These are phyloP conservation scores for Sporobolus alterniflorus DNA, from an alignment of 202 grass and related monocot species.

Conservation along the genomic window DNA sequence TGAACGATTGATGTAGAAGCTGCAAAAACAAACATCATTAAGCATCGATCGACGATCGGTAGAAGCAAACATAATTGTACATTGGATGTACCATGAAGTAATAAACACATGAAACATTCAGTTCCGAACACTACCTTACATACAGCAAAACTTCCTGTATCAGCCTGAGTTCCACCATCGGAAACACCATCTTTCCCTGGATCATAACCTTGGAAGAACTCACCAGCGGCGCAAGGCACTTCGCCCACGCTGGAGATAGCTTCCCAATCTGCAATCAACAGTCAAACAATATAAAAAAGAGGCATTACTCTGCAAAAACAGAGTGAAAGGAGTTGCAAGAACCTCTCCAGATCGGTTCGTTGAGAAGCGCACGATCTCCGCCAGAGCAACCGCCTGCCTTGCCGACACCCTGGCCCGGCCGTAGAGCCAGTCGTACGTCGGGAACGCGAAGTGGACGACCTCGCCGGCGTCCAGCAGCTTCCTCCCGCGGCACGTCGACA, in stretches of 20 bases:
- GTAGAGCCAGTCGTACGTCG: slow-evolving; percentile 30
- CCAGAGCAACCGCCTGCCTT: slow-evolving; percentile 51
- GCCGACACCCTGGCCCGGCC: slow-evolving; percentile 32
- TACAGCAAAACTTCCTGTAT: slow-evolving; percentile 88
- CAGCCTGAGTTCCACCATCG: slow-evolving; percentile 55
- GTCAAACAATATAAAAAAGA: not conserved
- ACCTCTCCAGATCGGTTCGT: slow-evolving; percentile 90
- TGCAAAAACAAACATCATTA: slow-evolving; percentile 29
- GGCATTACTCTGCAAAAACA: not conserved
- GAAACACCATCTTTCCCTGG: slow-evolving; percentile 53
- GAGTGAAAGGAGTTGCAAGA: not conserved
- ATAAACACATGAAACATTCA: not conserved
- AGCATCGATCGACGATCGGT: slow-evolving; percentile 4
- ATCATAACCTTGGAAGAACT: slow-evolving; percentile 75
- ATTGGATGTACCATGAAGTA: not conserved
- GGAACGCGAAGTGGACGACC: slow-evolving; percentile 77
- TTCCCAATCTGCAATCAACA: slow-evolving; percentile 65
- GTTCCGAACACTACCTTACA: slow-evolving; percentile 56
- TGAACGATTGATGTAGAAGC: slow-evolving; percentile 82
- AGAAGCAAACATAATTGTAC: not conserved
- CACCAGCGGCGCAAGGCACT: slow-evolving; percentile 77
- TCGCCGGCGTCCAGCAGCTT: slow-evolving; percentile 62
- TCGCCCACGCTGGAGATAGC: slow-evolving; percentile 70
- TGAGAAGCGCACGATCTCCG: slow-evolving; percentile 80
- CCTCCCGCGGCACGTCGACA: slow-evolving; percentile 70